Base-by-base conservation (phyloP, 129 eudicot genomes). In the Tagetes patula region DNA sequence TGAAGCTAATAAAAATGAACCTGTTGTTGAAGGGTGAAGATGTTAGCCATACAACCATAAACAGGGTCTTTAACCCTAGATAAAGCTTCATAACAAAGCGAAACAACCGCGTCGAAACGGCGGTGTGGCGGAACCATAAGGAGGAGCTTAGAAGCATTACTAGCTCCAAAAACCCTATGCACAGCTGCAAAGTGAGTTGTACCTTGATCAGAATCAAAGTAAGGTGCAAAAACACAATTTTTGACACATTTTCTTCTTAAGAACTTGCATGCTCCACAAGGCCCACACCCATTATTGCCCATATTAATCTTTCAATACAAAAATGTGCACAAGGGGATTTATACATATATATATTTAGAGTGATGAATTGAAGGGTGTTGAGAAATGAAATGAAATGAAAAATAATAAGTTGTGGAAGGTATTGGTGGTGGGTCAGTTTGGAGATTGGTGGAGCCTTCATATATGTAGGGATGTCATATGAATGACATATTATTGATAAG, bases 101-200 rank as follows among this genome's bases (percentile, higher is more conserved):
- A 82, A 43, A 87, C 79, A 47, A 83, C 94, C 37, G 91, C 89
- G 67, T 90, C 96, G 5, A 85, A 65, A 5, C 96, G 91, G 67
- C 78, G 66, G 63, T 83, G 84, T 12, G 83, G 75, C 31, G 91
- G 94, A 2, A 83, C 53, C 40, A 83, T 54, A 2, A 85, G 84
- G 58, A 90, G 81, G 73, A 90, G 62, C 67, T 87, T 90, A 56
- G 96, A 79, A 37, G 90, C 94, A 68, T 90, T 87, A 73, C 89
- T 85, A 10, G 94, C 96, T 30, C 94, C 96, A 38, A 90, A 90
- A 71, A 87, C 96, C 84, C 82, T 79, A 56, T 90, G 94, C 40
- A 90, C 94, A 12, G 96, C 94, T 27, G 89, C 96, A 69, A 90
- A 90, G 67, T 87, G 87, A 27, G 87, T 73, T n/a, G 91, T 62